Base-by-base conservation (phyloP, 805 yeast genomes). In the Ogataea kodamae region DNA sequence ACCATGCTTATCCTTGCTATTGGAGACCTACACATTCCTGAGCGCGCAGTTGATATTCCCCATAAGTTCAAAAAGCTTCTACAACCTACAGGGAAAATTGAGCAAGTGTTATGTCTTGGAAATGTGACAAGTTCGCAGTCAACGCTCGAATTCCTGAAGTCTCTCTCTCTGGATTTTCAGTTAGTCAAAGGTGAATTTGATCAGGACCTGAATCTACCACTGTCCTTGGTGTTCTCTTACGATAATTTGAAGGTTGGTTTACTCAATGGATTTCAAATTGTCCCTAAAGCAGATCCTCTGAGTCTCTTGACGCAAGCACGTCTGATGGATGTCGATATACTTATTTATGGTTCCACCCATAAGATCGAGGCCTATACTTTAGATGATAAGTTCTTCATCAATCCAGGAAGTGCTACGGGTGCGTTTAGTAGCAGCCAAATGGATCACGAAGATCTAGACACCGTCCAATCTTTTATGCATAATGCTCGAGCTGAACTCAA, bases 361-460 rank as follows among this genome's bases (percentile, higher is more conserved):
- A 76, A 78, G 45, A 94, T 87, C 4, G 97, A 90, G 54, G 96
- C 97, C 0, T 90, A 88, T 52, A 84, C 92, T 7, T 64, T 89
- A 38, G 97, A 88, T 45, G 95, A 94, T 14, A 86, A 85, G 59
- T 86, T 89, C 57, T 92, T 92, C 52, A 72, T 92, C n/a, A 90
- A 86, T 56, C 97, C 98, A 0, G 98, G 98, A 0, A 82, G 95
- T 54, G 95, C 95, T 25, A 89, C 97, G 0, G 98, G 98, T 16
- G 96, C 97, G 0, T 76, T 72, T 45, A 71, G 72, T 25, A 72
- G 83, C 19, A 81, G 78, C 50, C 76, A 78, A 62, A 78, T 78
- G 38, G 68, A 65, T 5, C 70, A 67, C 2, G 76, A 72, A 12
- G 79, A 71, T 3, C 68, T 70, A 3, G 67, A 55, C 5, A 61